A percentile compares a stretch with the other conserved stretches of the same genome.
Evolutionary conservation across 1,284 basidiomycete species (phyloP).

Genomic region (Rhodofomes roseus): DNA sequence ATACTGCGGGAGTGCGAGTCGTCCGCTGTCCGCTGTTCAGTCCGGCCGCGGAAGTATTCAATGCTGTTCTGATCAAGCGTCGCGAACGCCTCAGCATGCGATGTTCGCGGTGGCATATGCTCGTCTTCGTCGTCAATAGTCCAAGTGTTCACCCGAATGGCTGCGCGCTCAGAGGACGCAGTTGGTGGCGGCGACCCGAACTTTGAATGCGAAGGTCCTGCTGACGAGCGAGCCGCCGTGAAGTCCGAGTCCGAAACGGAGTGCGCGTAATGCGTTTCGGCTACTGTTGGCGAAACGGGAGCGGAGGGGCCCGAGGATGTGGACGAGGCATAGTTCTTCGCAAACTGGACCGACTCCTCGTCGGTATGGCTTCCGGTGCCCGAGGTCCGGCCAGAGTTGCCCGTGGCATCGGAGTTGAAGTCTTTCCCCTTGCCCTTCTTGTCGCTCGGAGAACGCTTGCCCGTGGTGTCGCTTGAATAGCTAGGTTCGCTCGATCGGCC

Average conservation of each 20-base stretch:
- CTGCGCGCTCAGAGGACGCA: conserved; percentile 1
- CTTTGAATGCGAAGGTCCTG: conserved; percentile 13
- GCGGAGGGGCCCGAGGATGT: conserved; percentile 10
- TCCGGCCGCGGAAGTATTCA: conserved; percentile 41
- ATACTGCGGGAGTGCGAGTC: conserved; percentile 19
- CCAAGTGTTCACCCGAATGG: conserved; percentile 15
- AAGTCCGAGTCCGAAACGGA: conserved; percentile 13
- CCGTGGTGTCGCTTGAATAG: conserved; percentile 9
- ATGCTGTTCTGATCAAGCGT: conserved; percentile 61
- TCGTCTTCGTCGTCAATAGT: conserved; percentile 38
- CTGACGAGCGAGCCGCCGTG: conserved; percentile 10
- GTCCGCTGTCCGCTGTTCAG: conserved; percentile 23
- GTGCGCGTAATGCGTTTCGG: conserved; percentile 10
- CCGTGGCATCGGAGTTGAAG: conserved; percentile 5
- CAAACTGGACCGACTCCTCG: conserved; percentile 23
- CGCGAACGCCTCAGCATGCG: conserved; percentile 70
- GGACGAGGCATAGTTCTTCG: conserved; percentile 11
- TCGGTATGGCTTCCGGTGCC: conserved; percentile 22
- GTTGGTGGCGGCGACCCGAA: conserved; percentile 1
- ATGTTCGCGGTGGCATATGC: conserved; percentile 47
- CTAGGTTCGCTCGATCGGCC: conserved; percentile 5
- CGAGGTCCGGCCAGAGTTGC: conserved; percentile 22
- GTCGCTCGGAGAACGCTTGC: conserved; percentile 10
- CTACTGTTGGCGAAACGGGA: conserved; percentile 15
- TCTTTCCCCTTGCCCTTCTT: conserved; percentile 13